Conservation (phyloP, 768 basidiomycete genomes). For the Macrolepiota fuliginosa region DNA sequence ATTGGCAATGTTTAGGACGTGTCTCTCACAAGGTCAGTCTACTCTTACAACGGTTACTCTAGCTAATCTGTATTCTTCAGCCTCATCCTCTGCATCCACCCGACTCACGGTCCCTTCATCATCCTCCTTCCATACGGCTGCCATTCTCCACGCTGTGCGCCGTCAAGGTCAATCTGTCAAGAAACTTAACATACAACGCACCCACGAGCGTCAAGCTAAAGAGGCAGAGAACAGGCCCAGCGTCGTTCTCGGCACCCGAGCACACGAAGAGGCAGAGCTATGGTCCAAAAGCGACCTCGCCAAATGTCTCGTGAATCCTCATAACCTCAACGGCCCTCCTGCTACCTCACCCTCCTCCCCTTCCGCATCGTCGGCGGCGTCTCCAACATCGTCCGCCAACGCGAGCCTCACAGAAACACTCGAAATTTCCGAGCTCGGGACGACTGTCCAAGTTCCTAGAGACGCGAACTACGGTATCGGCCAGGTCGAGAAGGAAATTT, state of each 20-base stretch:
- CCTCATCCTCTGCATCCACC: slow-evolving; percentile 27
- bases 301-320: slow-evolving; percentile 55
- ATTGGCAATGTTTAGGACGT: slow-evolving; percentile 25
- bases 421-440: slow-evolving; percentile 17
- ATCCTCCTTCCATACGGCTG: slow-evolving; percentile 26
- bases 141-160: slow-evolving; percentile 34
- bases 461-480: slow-evolving; percentile 68
- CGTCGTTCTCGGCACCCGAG: slow-evolving; percentile 71
- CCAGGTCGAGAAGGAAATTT: slow-evolving; percentile 49
- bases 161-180: slow-evolving; percentile 35
- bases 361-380: slow-evolving; percentile 23
- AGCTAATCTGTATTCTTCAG: slow-evolving; percentile 11
- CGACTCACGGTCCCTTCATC: slow-evolving; percentile 31
- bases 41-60: slow-evolving; percentile 18
- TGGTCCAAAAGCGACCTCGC: slow-evolving; percentile 72
- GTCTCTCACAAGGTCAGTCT: slow-evolving; percentile 27
- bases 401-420: slow-evolving; percentile 10
- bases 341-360: slow-evolving; percentile 22
- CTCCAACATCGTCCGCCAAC: slow-evolving; percentile 22
- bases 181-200: slow-evolving; percentile 31
- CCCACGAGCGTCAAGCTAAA: slow-evolving; percentile 40
- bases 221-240: slow-evolving; percentile 47
- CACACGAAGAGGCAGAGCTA: slow-evolving; percentile 54
- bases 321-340: slow-evolving; percentile 34
- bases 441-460: slow-evolving; percentile 45